Conservation (phyloP, 106 monocot species). For the Dendrobium huoshanense region DNA sequence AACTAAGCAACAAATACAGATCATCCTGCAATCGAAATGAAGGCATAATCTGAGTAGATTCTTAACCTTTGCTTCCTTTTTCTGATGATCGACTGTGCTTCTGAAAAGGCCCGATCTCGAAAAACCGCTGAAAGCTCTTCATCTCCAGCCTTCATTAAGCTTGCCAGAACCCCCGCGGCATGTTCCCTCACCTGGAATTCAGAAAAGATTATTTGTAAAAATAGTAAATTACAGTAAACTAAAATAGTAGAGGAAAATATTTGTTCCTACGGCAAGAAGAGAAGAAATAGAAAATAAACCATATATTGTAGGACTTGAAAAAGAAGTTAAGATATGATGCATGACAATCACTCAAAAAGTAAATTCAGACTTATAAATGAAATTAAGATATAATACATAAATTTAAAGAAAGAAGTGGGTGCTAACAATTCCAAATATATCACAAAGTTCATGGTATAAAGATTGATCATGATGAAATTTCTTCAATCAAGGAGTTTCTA, state of each 20-base stretch:
- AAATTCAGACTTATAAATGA: background rate
- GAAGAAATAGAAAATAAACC: background rate
- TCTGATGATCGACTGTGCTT: conserved; percentile 49
- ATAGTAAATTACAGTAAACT: background rate
- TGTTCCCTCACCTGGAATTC: conserved; percentile 71
- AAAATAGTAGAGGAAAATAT: background rate
- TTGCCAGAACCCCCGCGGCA: conserved; percentile 89
- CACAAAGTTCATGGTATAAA: background rate
- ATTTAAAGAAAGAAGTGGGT: background rate
- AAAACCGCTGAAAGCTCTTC: conserved; percentile 61
- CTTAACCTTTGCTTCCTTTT: conserved; percentile 57
- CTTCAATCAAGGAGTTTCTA: background rate
- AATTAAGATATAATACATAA: background rate
- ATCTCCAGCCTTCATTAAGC: conserved; percentile 85
- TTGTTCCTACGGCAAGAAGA: background rate
- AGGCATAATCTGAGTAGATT: background rate
- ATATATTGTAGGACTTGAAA: background rate
- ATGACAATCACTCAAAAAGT: background rate
- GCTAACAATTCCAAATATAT: background rate
- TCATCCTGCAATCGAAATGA: too few species aligned
- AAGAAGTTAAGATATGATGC: background rate
- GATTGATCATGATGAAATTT: background rate
- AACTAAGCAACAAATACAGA: too few species aligned
- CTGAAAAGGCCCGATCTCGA: conserved; percentile 53
- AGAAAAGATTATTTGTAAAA: background rate